Conservation (phyloP, 305 asterid genomes). For the Fraxinus greggii region DNA sequence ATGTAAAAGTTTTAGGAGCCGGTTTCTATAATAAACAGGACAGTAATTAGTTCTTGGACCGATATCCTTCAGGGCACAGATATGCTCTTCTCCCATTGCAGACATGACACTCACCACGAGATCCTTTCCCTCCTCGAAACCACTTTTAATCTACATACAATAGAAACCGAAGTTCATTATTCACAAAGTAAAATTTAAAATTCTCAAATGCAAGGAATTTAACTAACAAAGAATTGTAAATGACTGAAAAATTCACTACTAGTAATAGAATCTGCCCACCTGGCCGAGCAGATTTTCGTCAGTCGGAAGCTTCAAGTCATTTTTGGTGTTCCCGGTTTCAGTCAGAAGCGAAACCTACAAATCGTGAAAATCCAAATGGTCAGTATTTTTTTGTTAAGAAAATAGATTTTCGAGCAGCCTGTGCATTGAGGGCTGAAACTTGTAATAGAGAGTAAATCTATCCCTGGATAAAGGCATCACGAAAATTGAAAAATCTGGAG, state of each 20-base stretch:
- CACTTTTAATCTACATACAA: conserved; percentile 42
- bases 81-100: conserved; percentile 60
- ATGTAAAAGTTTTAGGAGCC: neutral
- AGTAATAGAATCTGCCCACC: conserved; percentile 27
- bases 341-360: conserved; percentile 62
- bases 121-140: conserved; percentile 56
- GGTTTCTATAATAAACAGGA: neutral
- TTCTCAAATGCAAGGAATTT: neutral
- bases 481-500: neutral
- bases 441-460: neutral
- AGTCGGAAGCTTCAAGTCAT: conserved; percentile 60
- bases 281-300: conserved; percentile 57
- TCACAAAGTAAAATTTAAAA: neutral
- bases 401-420: neutral
- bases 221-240: neutral
- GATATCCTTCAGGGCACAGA: conserved; percentile 48
- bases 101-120: conserved; percentile 53
- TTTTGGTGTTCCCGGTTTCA: conserved; percentile 59
- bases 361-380: neutral
- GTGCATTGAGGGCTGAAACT: neutral
- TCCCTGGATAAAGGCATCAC: neutral
- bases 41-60: conserved; percentile 36
- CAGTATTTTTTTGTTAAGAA: conserved; percentile 8
- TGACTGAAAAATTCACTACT: neutral
- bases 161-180: neutral